Evolutionary conservation across 768 basidiomycete species (phyloP).

Genomic region (Termitomyces bulborhizus): DNA sequence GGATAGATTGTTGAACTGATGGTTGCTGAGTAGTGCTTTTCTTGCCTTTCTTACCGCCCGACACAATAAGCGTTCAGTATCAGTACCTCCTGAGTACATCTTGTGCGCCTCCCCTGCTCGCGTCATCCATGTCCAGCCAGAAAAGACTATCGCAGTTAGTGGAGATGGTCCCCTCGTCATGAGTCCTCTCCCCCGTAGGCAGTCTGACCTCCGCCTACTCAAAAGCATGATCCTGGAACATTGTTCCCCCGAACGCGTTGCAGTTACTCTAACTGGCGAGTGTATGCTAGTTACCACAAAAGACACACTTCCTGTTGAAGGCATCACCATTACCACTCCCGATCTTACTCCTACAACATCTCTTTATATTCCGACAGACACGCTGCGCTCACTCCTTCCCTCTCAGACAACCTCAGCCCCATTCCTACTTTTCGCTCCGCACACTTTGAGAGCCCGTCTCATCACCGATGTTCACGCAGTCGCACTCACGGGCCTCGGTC

Average conservation of each 20-base stretch:
- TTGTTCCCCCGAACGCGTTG: constrained; percentile 6
- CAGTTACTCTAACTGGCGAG: neutral
- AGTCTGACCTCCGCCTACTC: constrained; percentile 9
- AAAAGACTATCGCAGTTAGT: constrained; percentile 19
- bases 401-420: neutral
- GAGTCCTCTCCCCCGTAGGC: constrained; percentile 11
- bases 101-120: constrained; percentile 23
- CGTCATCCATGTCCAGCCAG: constrained; percentile 19
- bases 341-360: neutral
- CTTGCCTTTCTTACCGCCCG: constrained; percentile 28
- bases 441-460: constrained; percentile 8
- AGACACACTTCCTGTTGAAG: constrained; percentile 6
- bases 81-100: constrained; percentile 21
- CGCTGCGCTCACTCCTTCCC: constrained; percentile 7
- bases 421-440: constrained; percentile 16
- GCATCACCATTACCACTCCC: neutral
- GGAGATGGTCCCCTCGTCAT: constrained; percentile 24
- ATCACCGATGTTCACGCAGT: constrained; percentile 5
- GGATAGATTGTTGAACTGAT: neutral
- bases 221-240: constrained; percentile 10
- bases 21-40: constrained; percentile 16
- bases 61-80: constrained; percentile 7
- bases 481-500: constrained; percentile 1
- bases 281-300: constrained; percentile 2
- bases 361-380: constrained; percentile 2